Evolutionary conservation across 73 alveolate species (phyloP).

Genomic region (Stentor coeruleus): DNA sequence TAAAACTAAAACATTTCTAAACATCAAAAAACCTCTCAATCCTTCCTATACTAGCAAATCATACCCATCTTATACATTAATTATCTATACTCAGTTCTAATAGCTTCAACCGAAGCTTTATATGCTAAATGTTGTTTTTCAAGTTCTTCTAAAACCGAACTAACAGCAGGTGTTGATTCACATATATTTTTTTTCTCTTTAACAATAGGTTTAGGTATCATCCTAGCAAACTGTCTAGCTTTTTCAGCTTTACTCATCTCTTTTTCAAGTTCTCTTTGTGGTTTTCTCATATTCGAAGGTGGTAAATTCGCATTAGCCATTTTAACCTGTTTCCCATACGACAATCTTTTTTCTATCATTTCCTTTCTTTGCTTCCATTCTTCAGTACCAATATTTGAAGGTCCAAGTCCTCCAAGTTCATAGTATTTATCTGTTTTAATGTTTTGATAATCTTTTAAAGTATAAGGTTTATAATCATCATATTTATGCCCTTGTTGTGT

Average conservation of each 20-base stretch:
- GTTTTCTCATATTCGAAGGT: background rate
- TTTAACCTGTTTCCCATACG: background rate
- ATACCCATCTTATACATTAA: no score
- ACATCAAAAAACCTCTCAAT: no score
- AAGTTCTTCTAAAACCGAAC: background rate
- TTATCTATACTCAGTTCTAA: background rate
- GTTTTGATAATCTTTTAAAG: background rate
- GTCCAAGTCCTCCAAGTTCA: constrained; percentile 49
- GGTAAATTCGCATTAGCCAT: background rate
- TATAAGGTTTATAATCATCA: constrained; percentile 6
- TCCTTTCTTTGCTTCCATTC: constrained; percentile 43
- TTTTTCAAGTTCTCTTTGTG: background rate
- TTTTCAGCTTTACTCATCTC: background rate
- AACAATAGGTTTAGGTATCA: background rate
- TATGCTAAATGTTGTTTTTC: constrained; percentile 15
- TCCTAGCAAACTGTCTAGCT: constrained; percentile 3
- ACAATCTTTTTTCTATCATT: constrained; percentile 18
- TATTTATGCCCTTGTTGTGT: no score
- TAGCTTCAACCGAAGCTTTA: background rate
- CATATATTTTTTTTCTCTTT: background rate
- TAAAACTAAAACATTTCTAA: no score
- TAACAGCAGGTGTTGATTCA: background rate
- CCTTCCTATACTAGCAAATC: no score
- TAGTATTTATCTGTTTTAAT: constrained; percentile 30
- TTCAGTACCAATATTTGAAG: constrained; percentile 41